Evolutionary conservation across 768 basidiomycete genomes (phyloP), one percentile per base, ranked within the genome.

Genomic region (Boletus sp.): DNA sequence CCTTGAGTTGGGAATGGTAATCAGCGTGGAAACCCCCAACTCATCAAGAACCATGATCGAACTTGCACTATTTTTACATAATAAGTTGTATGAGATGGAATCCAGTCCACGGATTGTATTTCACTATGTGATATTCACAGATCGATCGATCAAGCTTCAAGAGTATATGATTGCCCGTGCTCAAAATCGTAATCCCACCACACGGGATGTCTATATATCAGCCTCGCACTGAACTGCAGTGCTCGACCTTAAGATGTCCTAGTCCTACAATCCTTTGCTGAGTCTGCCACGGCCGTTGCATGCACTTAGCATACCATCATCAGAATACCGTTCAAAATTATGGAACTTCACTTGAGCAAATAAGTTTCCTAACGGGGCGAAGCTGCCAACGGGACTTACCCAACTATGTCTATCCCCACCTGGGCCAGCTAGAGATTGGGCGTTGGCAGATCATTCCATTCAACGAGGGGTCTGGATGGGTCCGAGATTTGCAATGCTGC

Each of bases 391-490:
- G 1, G 8, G 15, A 52, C 40, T 52, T 28, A 42, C 30, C 29
- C 28, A 33, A 53, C 30, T 32, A 54, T 14, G 29, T 52, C 24
- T 20, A 28, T 52, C 32, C 10, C 37, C n/a, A 28, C 42, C 24
- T 17, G 24, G 32, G 10, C 39, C n/a, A 9, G 30, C 78, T 72
- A 88, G 45, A 83, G 78, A 59, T 78, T 85, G 2, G 87, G 69
- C 7, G 73, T 68, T 18, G 87, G 88, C 52, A 90, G 75, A 73
- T 92, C 90, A 35, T 81, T 83, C 89, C 89, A 92, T 50, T 84
- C 73, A 1, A 85, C 86, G 61, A 93, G 75, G 3, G 92, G 85
- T 39, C 77, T 78, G n/a, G 89, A 82, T 58, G 80, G 79, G 29
- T 78, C 77, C 5, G 87, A 81, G 17, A 78, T 71, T 41, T 70